Percentiles rank a stretch among this genome's conserved stretches.
These are phyloP conservation scores for Debaryomyces psychrophilus DNA, from an alignment of 1,139 yeast species.

Conservation along the genomic window DNA sequence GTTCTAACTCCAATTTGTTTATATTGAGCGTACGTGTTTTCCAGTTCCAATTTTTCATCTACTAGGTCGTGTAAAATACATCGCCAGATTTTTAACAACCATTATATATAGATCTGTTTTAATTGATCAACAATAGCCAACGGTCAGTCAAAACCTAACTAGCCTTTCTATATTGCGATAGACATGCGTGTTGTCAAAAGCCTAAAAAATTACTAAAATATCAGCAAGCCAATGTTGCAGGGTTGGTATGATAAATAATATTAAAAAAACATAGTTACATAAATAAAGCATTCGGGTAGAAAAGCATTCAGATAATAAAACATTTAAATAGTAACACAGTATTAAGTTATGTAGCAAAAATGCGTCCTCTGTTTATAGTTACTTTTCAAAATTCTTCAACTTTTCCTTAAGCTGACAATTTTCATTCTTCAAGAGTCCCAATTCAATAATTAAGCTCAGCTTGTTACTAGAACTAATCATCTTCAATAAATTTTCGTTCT, in stretches of 20 bases:
- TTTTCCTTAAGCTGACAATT: constrained; percentile 20
- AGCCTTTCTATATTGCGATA: no score
- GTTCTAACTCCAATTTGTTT: not conserved
- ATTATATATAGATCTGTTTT: not conserved
- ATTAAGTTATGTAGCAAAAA: constrained; percentile 5
- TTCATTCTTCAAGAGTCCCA: constrained; percentile 58
- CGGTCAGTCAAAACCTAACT: no score
- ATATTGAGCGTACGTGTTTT: constrained; percentile 5
- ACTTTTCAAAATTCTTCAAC: constrained; percentile 12
- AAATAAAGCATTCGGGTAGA: not conserved
- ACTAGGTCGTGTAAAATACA: constrained; percentile 7
- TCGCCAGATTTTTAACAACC: not conserved
- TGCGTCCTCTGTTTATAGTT: constrained; percentile 1
- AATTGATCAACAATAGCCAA: not conserved
- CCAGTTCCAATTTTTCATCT: not conserved
- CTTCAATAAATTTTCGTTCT: constrained; percentile 70
- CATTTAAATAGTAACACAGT: not conserved
- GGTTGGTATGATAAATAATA: no score
- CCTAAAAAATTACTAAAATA: no score
- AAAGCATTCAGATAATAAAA: not conserved
- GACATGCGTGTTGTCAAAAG: no score
- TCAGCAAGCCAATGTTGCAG: no score
- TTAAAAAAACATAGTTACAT: no score
- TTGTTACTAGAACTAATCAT: constrained; percentile 74
- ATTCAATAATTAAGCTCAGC: constrained; percentile 69